Conservation (phyloP, 306 rosid genomes). For the Dryas drummondii region DNA sequence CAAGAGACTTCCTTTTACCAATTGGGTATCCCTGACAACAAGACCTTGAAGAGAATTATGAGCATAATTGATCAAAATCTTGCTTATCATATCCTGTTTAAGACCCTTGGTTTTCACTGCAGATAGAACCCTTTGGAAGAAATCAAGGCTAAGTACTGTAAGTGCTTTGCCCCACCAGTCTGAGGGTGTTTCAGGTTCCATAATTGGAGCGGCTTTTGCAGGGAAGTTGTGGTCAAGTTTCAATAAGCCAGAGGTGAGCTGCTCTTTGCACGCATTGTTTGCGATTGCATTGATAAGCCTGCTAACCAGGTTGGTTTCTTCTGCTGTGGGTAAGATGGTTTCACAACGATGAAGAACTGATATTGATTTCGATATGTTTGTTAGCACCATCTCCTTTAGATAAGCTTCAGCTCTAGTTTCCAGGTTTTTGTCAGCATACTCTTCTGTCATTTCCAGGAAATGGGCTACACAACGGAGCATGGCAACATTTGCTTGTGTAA, state of each 20-base stretch:
- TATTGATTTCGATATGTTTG: conserved; percentile 66
- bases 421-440: conserved; percentile 69
- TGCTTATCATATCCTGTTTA: conserved; percentile 88
- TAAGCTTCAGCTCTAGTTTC: conserved; percentile 64
- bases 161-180: conserved; percentile 98
- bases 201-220: conserved; percentile 40
- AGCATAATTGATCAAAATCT: conserved; percentile 80
- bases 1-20: conserved; percentile 54
- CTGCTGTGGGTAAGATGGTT: conserved; percentile 69
- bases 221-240: conserved; percentile 82
- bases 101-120: conserved; percentile 88
- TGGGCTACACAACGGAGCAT: conserved; percentile 72
- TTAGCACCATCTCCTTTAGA: conserved; percentile 65
- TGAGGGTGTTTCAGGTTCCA: conserved; percentile 82
- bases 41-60: conserved; percentile 84
- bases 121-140: conserved; percentile 75
- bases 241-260: conserved; percentile 76
- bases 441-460: conserved; percentile 91
- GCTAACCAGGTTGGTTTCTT: conserved; percentile 68
- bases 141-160: conserved; percentile 61
- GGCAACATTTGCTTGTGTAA: conserved; percentile 73
- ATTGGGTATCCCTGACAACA: conserved; percentile 52
- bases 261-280: conserved; percentile 89
- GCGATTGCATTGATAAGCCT: conserved; percentile 84
- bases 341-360: conserved; percentile 88